Evolutionary conservation across 116 monocot genomes (phyloP).

Genomic region (Papilionanthe hybrid): DNA sequence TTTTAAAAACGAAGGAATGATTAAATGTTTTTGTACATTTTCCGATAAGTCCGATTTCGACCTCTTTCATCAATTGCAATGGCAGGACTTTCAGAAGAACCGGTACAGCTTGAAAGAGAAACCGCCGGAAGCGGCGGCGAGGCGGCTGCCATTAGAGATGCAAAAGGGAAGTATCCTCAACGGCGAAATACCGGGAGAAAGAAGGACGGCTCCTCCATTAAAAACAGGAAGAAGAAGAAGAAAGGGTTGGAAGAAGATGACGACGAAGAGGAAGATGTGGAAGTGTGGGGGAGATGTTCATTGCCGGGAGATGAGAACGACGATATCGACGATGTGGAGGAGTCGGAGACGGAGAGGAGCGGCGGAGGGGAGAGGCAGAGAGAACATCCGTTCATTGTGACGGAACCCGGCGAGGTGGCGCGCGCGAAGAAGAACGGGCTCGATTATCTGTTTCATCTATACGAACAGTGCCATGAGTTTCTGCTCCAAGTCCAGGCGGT

Average conservation of each 20-base stretch:
- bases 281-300: conserved; percentile 19
- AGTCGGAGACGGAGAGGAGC: conserved; percentile 35
- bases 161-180: conserved; percentile 15
- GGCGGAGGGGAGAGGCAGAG: conserved; percentile 56
- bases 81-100: conserved; percentile 80
- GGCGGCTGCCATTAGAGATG: conserved; percentile 9
- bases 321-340: conserved; percentile 26
- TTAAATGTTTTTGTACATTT: too few relatives aligned
- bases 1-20: too few relatives aligned
- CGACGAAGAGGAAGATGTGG: conserved; percentile 9
- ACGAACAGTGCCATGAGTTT: conserved; percentile 88
- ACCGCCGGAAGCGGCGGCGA: conserved; percentile 72
- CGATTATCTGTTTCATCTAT: conserved; percentile 92
- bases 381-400: conserved; percentile 97
- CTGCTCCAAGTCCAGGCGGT: conserved; percentile 71
- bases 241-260: conserved; percentile 4
- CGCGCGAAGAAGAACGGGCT: conserved; percentile 96
- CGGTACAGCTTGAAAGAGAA: conserved; percentile 56
- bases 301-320: conserved; percentile 15
- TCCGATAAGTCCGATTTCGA: too few relatives aligned
- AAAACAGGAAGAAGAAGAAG: conserved; percentile 18
- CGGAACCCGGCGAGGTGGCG: conserved; percentile 96
- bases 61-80: too few relatives aligned
- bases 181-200: conserved; percentile 15
- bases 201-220: background rate